Percentiles rank a stretch among this genome's conserved stretches.
phyloP scores from a whole-genome alignment of 768 basidiomycete genomes.

The Russula sp. region DNA sequence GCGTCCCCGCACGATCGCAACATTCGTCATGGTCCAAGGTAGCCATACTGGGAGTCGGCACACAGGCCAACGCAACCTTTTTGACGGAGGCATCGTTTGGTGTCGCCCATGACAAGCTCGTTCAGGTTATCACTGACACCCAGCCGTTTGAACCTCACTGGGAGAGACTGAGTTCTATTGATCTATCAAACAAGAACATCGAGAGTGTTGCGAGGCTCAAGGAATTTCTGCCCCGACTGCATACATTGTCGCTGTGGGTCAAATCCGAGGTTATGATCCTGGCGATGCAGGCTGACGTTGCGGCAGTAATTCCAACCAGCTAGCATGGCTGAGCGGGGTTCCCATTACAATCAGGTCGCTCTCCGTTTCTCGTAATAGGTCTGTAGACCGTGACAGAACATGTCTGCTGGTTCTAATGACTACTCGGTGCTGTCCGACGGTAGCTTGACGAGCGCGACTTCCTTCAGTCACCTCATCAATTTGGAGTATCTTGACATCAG shows the following conservation, averaged over 20 bases:
- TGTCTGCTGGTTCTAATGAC: neutral
- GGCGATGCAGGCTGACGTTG: neutral
- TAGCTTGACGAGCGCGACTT: constrained; percentile 80
- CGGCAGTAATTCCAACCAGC: constrained; percentile 61
- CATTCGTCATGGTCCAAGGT: constrained; percentile 27
- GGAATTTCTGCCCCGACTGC: constrained; percentile 83
- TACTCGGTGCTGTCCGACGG: constrained; percentile 18
- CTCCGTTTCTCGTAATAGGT: constrained; percentile 74
- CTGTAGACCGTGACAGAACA: constrained; percentile 25
- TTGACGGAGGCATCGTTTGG: constrained; percentile 97
- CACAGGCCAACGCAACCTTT: constrained; percentile 51
- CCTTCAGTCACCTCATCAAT: constrained; percentile 80
- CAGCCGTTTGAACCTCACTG: constrained; percentile 94
- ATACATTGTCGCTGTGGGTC: constrained; percentile 69
- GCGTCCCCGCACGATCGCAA: constrained; percentile 26
- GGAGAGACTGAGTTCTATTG: constrained; percentile 72
- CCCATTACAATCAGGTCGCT: constrained; percentile 67
- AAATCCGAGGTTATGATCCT: neutral
- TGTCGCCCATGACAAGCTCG: constrained; percentile 85
- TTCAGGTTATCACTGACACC: constrained; percentile 89
- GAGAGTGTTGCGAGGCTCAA: constrained; percentile 82
- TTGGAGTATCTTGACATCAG: constrained; percentile 90
- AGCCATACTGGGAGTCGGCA: constrained; percentile 3
- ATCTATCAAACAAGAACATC: constrained; percentile 64
- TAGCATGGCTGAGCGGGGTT: constrained; percentile 77